Evolutionary conservation across 805 yeast species (phyloP), one percentile per base, ranked within the genome.

Genomic region (Candida methanosorbosa): DNA sequence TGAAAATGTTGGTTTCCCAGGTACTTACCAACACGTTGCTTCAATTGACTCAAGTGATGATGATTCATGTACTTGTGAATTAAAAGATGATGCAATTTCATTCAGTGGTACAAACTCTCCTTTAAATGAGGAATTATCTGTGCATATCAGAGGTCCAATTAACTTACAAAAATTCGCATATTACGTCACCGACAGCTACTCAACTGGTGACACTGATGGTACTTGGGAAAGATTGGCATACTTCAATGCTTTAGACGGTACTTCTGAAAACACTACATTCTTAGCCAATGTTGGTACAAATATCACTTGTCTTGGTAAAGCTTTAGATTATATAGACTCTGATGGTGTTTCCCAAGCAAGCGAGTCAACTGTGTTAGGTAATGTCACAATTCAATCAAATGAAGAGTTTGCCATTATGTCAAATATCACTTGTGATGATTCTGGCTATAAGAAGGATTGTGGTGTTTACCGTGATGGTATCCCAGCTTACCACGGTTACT

Each of bases 111-210:
- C 72, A 17, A 72, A 78, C 48, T 59, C 86, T 19, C 92, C 92
- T 6, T 51, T 81, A 27, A 61, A 79, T 51, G 78, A 70, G 44
- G 87, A 76, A 51, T 63, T 81, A 18, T 76, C 86, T 4, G 85
- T 81, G 13, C 92, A 81, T 52, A 73, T 81, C 54, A 70, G 92
- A 60, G 92, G 92, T 30, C 92, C 92, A 9, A 52, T 81, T 39
- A 59, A 68, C 13, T 62, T 81, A 48, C 56, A 60, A 39, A 68
- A 72, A 46, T 81, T 81, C 50, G 88, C 75, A 5, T 76, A 61
- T 44, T 81, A 77, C 50, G 64, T 65, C n/a, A 45, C 77, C 13
- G 61, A 62, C 4, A 50, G 58, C 20, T 76, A 62, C 43, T 46
- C 43, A 2, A 51, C 39, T 21, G 64, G 64, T 22, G 53, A 55